Base-by-base conservation (phyloP, 768 basidiomycete genomes). In the Lactifluus pinguis region DNA sequence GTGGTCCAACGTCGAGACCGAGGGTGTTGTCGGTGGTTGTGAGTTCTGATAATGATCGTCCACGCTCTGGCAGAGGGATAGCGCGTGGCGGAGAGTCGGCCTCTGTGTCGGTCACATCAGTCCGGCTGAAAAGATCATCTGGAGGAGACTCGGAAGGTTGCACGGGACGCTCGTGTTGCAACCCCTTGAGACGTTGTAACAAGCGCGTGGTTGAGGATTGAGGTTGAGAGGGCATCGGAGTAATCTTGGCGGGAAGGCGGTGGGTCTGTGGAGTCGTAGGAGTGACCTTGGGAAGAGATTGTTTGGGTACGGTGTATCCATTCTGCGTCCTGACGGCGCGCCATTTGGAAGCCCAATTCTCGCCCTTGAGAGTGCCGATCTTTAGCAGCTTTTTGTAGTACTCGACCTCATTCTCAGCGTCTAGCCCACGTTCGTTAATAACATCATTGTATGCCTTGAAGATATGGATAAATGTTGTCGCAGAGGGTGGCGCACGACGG, bases 391-490 rank as follows among this genome's bases (percentile, higher is more conserved):
- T 88, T 19, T 84, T 83, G 70, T 93, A 95, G 68, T 87, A 89
- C 4, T 85, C 76, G 10, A 89, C 87, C 70, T 92, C 92, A 8
- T 80, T 76, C 63, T 85, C 83, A 21, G 85, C 79, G 63, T 92
- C 87, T n/a, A 92, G 72, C 3, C 86, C 86, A 2, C 84, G 80
- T 65, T 88, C 86, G 60, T 80, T 79, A 25, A 93, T 74, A 21
- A 92, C 81, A 59, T 88, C 84, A 68, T 85, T 89, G 72, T 94
- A 93, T 0, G 90, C 87, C 69, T 88, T 90, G 77, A 91, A 85
- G n/a, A 92, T 81, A 5, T 82, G 80, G 42, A 89, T 76, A 68
- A 92, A 92, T 0, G 87, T 87, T 4, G 87, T 87, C 15, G 89
- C 86, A 9, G 78, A 74, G 8, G 82, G 75, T 6, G 85, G 79